Conservation (phyloP, 106 monocot species). For the Apostasia shenzhenica region DNA sequence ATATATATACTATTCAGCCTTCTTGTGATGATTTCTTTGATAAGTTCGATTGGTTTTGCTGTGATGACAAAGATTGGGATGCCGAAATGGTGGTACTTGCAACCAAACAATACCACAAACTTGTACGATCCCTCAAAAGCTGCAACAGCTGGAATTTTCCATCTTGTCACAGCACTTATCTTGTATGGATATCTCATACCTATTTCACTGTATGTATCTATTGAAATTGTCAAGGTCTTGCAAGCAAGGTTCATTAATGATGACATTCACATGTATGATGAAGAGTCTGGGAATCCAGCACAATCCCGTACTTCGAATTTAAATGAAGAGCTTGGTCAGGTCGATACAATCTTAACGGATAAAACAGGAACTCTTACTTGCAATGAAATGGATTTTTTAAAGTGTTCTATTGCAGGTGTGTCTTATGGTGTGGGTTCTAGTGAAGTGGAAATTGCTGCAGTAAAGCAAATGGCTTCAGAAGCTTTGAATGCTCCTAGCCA, state of each 20-base stretch:
- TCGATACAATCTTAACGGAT: constrained; percentile 42
- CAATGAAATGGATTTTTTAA: constrained; percentile 52
- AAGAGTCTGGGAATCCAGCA: constrained; percentile 37
- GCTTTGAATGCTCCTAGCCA: constrained; percentile 2
- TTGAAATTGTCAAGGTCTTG: constrained; percentile 14
- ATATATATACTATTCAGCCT: constrained; percentile 18
- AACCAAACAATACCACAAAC: constrained; percentile 15
- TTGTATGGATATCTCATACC: constrained; percentile 46
- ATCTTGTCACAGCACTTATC: constrained; percentile 47
- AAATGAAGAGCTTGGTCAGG: constrained; percentile 52
- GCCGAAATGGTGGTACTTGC: constrained; percentile 46
- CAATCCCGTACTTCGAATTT: constrained; percentile 43
- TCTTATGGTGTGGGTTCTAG: constrained; percentile 41
- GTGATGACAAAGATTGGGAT: constrained; percentile 29
- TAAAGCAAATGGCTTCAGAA: constrained; percentile 39
- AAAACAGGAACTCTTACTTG: constrained; percentile 49
- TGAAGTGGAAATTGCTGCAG: constrained; percentile 47
- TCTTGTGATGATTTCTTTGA: constrained; percentile 32
- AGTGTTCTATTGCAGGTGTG: constrained; percentile 40
- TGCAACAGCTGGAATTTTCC: constrained; percentile 29
- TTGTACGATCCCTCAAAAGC: constrained; percentile 32
- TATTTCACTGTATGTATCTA: constrained; percentile 32
- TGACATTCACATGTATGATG: constrained; percentile 20
- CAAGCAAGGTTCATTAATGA: constrained; percentile 13
- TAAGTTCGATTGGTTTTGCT: constrained; percentile 51